Percentiles rank a stretch among this genome's conserved stretches.
Evolutionary conservation across 805 yeast species (phyloP).

Genomic region (Wickerhamiella dianesei): DNA sequence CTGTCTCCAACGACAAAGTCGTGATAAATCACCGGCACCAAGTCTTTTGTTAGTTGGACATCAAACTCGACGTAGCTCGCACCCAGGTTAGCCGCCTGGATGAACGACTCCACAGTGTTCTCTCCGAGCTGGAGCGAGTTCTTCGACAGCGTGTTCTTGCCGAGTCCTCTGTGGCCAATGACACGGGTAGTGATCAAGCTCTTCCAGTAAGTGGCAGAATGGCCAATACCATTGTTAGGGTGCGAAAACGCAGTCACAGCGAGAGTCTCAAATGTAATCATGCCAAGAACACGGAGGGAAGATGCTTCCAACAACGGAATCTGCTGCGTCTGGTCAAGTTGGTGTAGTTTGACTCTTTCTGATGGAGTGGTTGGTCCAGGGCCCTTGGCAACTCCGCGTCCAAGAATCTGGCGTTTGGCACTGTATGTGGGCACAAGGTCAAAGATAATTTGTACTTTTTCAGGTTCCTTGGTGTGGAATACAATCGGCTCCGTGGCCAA

Average conservation of each 20-base stretch:
- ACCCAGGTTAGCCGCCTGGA: constrained; percentile 91
- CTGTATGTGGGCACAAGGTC: constrained; percentile 80
- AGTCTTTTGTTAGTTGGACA: constrained; percentile 86
- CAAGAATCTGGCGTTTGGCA: constrained; percentile 39
- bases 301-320: constrained; percentile 64
- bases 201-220: constrained; percentile 81
- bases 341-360: constrained; percentile 5
- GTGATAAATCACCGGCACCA: constrained; percentile 85
- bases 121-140: constrained; percentile 86
- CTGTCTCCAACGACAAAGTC: constrained; percentile 90
- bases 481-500: constrained; percentile 48
- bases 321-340: constrained; percentile 42
- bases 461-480: constrained; percentile 36
- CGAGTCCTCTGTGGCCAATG: constrained; percentile 92
- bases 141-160: constrained; percentile 62
- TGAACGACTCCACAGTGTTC: constrained; percentile 85
- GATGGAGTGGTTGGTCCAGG: constrained; percentile 29
- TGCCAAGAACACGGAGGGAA: constrained; percentile 64
- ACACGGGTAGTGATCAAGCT: constrained; percentile 78
- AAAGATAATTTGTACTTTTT: constrained; percentile 46
- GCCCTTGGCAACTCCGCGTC: constrained; percentile 72
- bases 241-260: constrained; percentile 62
- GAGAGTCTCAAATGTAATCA: constrained; percentile 60
- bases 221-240: constrained; percentile 45
- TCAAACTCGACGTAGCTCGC: constrained; percentile 96